These are phyloP conservation scores for Nectriaceae sp. DNA, from an alignment of 2,329 filamentous ascomycete genomes.

Conservation along the genomic window DNA sequence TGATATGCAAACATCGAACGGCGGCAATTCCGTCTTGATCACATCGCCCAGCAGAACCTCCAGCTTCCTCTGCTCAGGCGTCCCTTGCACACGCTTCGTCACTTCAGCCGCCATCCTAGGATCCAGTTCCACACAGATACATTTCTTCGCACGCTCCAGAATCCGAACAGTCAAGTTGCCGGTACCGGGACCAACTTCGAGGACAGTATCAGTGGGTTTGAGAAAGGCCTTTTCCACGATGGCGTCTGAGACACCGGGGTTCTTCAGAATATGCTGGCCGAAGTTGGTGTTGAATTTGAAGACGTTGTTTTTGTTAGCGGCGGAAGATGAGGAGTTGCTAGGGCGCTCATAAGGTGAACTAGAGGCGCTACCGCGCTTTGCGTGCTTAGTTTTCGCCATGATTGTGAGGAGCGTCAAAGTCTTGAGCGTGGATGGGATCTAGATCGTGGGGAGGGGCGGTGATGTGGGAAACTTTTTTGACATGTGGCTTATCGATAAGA, in stretches of 20 bases:
- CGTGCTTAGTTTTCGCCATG: constrained; percentile 57
- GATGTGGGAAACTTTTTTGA: constrained; percentile 26
- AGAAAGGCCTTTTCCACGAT: constrained; percentile 76
- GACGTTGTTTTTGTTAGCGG: constrained; percentile 69
- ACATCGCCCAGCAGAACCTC: constrained; percentile 85
- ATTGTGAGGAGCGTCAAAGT: constrained; percentile 12
- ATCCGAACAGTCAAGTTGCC: constrained; percentile 90
- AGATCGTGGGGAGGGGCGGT: constrained; percentile 21
- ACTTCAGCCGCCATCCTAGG: constrained; percentile 96
- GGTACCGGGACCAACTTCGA: constrained; percentile 90
- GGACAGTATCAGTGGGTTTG: constrained; percentile 86
- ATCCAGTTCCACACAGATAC: constrained; percentile 87
- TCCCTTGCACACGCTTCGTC: constrained; percentile 90
- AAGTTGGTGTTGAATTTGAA: constrained; percentile 97
- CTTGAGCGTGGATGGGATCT: constrained; percentile 7
- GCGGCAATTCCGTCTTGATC: constrained; percentile 78
- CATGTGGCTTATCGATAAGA: constrained; percentile 22
- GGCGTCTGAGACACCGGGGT: constrained; percentile 78
- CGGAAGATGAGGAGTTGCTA: neutral
- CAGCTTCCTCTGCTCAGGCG: constrained; percentile 77
- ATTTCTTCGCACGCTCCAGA: constrained; percentile 80
- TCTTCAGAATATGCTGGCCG: constrained; percentile 89
- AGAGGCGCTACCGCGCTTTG: constrained; percentile 53
- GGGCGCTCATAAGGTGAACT: constrained; percentile 46
- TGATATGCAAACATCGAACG: constrained; percentile 82